Percentiles rank a stretch among this genome's conserved stretches.
phyloP scores from a whole-genome alignment of 192 early-diverging fungal species.

The Backusella parvicylindrica region DNA sequence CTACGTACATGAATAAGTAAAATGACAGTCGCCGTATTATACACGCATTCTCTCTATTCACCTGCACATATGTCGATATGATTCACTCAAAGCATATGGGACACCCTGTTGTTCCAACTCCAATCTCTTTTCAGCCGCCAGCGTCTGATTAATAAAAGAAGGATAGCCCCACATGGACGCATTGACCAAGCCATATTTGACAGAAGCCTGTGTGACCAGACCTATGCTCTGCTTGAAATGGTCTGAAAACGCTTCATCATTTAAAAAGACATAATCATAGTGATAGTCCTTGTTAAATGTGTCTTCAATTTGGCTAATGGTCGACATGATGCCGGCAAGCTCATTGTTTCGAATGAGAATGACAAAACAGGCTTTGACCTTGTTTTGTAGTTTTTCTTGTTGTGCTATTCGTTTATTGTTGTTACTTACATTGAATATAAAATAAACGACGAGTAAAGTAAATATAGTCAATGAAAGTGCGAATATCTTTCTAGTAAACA shows the following conservation, averaged over 20 bases:
- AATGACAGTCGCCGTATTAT: too few relatives aligned
- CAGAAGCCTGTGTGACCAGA: conserved; percentile 51
- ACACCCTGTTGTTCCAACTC: conserved; percentile 49
- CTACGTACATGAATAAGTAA: conserved; percentile 7
- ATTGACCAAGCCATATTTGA: conserved; percentile 52
- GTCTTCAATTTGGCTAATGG: conserved; percentile 71
- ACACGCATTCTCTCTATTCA: too few relatives aligned
- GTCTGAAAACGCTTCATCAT: conserved; percentile 68
- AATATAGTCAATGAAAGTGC: background rate
- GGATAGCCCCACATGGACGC: conserved; percentile 76
- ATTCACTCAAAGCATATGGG: conserved; percentile 61
- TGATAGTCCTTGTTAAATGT: conserved; percentile 73
- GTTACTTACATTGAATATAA: background rate
- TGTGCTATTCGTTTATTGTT: background rate
- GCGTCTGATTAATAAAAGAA: conserved; percentile 64
- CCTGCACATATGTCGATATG: conserved; percentile 73
- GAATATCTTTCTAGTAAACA: background rate
- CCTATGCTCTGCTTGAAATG: conserved; percentile 58
- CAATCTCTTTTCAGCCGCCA: conserved; percentile 47
- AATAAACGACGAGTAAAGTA: background rate
- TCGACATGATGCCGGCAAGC: conserved; percentile 47
- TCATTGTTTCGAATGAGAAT: conserved; percentile 77
- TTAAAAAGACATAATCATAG: conserved; percentile 89
- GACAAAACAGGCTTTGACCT: conserved; percentile 29
- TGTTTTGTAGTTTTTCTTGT: background rate